Conservation (phyloP, 129 eudicot genomes). For the Lactuca sativa region DNA sequence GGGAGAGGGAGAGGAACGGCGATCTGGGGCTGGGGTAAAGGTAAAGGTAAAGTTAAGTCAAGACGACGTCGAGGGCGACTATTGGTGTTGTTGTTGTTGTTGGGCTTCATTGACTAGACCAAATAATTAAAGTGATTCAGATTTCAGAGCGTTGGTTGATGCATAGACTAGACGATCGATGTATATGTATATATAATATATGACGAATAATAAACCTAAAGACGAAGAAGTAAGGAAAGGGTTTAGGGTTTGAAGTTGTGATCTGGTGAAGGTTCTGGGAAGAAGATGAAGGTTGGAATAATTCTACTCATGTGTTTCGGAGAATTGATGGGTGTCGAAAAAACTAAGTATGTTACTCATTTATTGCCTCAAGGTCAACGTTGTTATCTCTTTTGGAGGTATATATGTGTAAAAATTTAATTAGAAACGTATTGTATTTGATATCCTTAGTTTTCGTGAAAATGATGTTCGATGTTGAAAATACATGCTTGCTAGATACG, state of each 20-base stretch:
- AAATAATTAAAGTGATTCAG: not conserved
- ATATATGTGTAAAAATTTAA: too few relatives aligned
- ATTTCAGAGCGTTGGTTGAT: not conserved
- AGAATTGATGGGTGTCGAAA: not conserved
- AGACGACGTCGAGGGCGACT: slow-evolving; percentile 20
- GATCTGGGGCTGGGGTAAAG: slow-evolving; percentile 13
- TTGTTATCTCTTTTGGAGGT: not conserved
- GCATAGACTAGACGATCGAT: not conserved
- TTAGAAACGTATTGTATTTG: not conserved
- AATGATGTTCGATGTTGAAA: not conserved
- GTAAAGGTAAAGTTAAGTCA: slow-evolving; percentile 24
- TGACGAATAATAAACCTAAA: not conserved
- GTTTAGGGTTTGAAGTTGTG: not conserved
- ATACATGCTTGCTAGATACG: not conserved
- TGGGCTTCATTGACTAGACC: slow-evolving; percentile 24
- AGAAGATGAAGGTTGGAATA: slow-evolving; percentile 2
- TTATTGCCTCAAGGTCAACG: not conserved
- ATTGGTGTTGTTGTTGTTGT: not conserved
- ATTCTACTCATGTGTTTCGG: not conserved
- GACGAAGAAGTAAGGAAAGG: slow-evolving; percentile 16
- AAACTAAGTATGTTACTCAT: not conserved
- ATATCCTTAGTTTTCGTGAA: not conserved
- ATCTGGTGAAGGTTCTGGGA: slow-evolving; percentile 4
- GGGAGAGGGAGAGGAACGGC: slow-evolving; percentile 42
- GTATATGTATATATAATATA: not conserved